phyloP scores from a whole-genome alignment of 2,329 filamentous ascomycete species.

The Cylindrodendrum hubeiense region DNA sequence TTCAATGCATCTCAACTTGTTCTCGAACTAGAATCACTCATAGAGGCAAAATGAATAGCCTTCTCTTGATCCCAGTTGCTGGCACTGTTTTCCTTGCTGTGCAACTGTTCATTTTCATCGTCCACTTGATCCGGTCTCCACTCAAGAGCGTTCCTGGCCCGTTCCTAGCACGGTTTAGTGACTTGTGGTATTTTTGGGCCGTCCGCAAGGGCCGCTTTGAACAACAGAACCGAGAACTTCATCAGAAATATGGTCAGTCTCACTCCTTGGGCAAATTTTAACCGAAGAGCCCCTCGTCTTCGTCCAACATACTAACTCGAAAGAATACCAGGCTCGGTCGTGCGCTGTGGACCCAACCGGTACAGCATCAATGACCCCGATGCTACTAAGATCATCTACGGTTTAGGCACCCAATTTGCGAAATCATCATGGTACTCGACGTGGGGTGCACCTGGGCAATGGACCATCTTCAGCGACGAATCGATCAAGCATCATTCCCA shows the following conservation, averaged over 20 bases:
- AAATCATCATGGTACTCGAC: conserved; percentile 51
- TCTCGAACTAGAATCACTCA: neutral
- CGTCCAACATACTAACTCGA: no score
- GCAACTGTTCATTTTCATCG: neutral
- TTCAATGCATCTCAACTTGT: neutral
- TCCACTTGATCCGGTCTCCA: conserved; percentile 30
- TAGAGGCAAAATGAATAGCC: neutral
- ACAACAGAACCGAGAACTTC: conserved; percentile 43
- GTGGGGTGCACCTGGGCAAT: conserved; percentile 38
- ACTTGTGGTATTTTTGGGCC: conserved; percentile 46
- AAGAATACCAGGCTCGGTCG: conserved; percentile 46
- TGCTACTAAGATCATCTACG: conserved; percentile 53
- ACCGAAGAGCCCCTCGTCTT: no score
- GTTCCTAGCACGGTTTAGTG: conserved; percentile 42
- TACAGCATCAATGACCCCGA: conserved; percentile 59
- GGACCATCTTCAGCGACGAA: conserved; percentile 48
- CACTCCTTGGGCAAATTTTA: accelerated
- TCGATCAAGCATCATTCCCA: conserved; percentile 42
- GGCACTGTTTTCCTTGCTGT: conserved; percentile 1
- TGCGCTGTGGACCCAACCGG: conserved; percentile 61
- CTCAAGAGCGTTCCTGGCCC: conserved; percentile 45
- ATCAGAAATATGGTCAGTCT: conserved; percentile 44
- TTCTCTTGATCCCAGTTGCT: conserved; percentile 6
- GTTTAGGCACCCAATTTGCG: conserved; percentile 44
- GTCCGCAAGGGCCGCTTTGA: conserved; percentile 45